phyloP scores from a whole-genome alignment of 495 filamentous ascomycete genomes.

The Penicillium daleae region DNA sequence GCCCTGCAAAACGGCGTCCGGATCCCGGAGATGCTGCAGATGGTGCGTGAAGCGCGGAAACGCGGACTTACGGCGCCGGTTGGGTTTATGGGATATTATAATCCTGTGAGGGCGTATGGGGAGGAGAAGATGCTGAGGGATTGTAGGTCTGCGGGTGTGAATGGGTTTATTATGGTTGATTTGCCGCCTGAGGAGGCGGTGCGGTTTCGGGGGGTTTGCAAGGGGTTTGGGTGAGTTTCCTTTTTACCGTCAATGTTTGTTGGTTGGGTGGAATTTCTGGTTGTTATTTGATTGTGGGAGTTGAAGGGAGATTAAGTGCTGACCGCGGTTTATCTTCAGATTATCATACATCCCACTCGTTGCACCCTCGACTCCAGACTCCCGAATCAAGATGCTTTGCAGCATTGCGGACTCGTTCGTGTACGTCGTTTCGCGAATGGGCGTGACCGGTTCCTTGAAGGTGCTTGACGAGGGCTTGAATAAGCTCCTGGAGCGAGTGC shows the following conservation, averaged over 20 bases:
- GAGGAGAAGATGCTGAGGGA: constrained; percentile 84
- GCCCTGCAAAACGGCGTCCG: constrained; percentile 87
- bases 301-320: background rate
- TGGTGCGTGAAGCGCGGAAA: constrained; percentile 73
- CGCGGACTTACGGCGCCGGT: constrained; percentile 78
- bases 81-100: constrained; percentile 97
- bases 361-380: constrained; percentile 84
- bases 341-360: constrained; percentile 94
- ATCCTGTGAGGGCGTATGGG: constrained; percentile 86
- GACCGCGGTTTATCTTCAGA: constrained; percentile 38
- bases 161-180: constrained; percentile 96
- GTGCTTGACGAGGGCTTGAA: background rate
- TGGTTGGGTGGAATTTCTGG: background rate
- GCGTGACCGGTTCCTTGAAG: constrained; percentile 69
- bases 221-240: background rate
- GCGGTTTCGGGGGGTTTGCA: constrained; percentile 79
- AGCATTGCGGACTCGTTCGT: constrained; percentile 96
- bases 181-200: constrained; percentile 93
- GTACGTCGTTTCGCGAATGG: constrained; percentile 96
- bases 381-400: constrained; percentile 92
- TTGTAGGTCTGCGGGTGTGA: constrained; percentile 82
- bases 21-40: constrained; percentile 71
- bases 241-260: too few relatives aligned
- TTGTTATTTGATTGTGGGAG: background rate
- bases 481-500: constrained; percentile 75